Percentiles rank a stretch among this genome's conserved stretches.
These are phyloP conservation scores for Ambrosia artemisiifolia DNA, from an alignment of 129 eudicot genomes.

Conservation along the genomic window DNA sequence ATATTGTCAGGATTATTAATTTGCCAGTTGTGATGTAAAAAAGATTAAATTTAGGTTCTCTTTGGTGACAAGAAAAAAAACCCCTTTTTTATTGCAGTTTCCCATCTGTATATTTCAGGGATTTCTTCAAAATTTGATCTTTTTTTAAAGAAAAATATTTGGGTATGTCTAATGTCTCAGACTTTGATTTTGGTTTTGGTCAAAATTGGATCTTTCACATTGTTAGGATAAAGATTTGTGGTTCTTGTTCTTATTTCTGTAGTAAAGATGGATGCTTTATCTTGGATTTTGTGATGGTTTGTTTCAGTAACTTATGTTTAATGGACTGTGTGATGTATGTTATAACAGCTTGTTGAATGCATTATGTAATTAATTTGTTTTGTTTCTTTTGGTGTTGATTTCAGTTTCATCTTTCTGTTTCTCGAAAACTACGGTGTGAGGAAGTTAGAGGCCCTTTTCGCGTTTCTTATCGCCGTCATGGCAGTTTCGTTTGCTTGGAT, in stretches of 20 bases:
- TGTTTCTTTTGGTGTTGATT: not conserved
- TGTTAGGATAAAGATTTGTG: not conserved
- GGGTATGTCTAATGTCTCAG: too few species aligned
- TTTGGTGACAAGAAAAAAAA: not conserved
- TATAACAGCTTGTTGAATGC: not conserved
- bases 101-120: not conserved
- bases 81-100: not conserved
- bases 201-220: not conserved
- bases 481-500: constrained; percentile 10
- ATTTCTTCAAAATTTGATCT: not conserved
- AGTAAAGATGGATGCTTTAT: constrained; percentile 6
- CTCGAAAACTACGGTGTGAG: constrained; percentile 11
- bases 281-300: constrained; percentile 3
- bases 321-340: not conserved
- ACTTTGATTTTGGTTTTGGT: not conserved
- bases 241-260: constrained; percentile 3
- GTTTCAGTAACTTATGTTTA: not conserved
- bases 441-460: constrained; percentile 12
- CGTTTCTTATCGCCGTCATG: constrained; percentile 11
- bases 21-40: not conserved
- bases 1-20: not conserved
- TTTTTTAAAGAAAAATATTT: not conserved
- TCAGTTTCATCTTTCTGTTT: constrained; percentile 12
- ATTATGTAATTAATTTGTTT: not conserved
- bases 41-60: not conserved